Evolutionary conservation across 805 yeast species (phyloP), one percentile per base, ranked within the genome.

Genomic region (Nakazawaea ambrosiae): DNA sequence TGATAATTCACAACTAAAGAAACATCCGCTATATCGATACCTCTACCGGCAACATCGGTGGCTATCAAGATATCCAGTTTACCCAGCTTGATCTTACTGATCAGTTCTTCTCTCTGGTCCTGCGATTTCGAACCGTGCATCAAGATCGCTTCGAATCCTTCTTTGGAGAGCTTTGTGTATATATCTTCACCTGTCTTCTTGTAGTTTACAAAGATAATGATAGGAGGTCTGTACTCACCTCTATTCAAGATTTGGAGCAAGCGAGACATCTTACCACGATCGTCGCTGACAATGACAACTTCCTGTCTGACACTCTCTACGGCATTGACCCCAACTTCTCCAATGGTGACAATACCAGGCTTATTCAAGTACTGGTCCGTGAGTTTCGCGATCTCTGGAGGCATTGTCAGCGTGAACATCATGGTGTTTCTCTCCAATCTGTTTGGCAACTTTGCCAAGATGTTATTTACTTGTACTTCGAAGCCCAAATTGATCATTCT

Each of bases 361-460:
- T 69, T 58, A 0, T 57, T 51, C 33, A 89, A 61, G 51, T 83
- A 85, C 15, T 68, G 66, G n/a, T 63, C 56, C 0, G 92, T 75
- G 34, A 90, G 57, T 36, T 66, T 68, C 51, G 83, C 87, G 29
- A 88, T 78, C 1, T 75, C 68, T 0, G 78, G 70, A 0, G 95
- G 83, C 76, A 90, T 78, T 0, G 98, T 92, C 0, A 97, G 97
- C 0, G 97, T 85, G 57, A 86, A 90, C 96, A 90, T 83, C 74
- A 87, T 70, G 0, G 94, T 85, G 34, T 78, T 79, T 36, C 81
- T 56, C 20, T 63, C 61, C 8, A 40, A 37, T 4, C 28, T 37
- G 2, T 45, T 43, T 1, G 86, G 81, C n/a, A 85, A 61, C 26
- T 62, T 61, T 4, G 61, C 64, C 36, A 83, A 55, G 12, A 90